Base-by-base conservation (phyloP, 768 basidiomycete genomes). In the Kwoniella europaea region DNA sequence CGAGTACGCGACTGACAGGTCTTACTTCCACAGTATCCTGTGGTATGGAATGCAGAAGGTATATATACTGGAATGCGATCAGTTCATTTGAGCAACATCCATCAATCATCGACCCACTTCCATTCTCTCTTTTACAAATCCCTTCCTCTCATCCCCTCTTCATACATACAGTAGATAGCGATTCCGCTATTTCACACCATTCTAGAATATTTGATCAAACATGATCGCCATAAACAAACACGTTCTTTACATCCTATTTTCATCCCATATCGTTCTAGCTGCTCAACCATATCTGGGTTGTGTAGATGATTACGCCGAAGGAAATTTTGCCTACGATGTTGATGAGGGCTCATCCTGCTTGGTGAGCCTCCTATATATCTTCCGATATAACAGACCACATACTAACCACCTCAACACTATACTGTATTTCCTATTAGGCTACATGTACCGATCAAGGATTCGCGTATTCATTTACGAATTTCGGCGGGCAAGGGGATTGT, bases 201-300 rank as follows among this genome's bases (percentile, higher is more conserved):
- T 35, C 7, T 35, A 4, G 7, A 9, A 10, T 20, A 52, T 6
- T 52, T 52, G 10, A 55, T n/a, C 20, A 55, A 55, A 20, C 20
- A 55, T 20, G 54, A 55, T 24, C 54, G 2, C 54, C n/a, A 55
- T 55, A 2, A 24, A 10, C 54, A 55, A 55, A 50, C 46, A 50
- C 24, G 2, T n/a, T 55, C 54, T 55, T 55, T 55, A 55, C 20
- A 13, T 55, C 4, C 2, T 55, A 12, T 22, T 55, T 5, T 55
- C 54, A 5, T 10, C 54, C 10, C n/a, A 13, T 18, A 12, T 22
- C 15, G 54, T 24, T n/a, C 24, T 55, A 12, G 54, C 16, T 2
- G 54, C 54, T 55, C 54, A 55, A 24, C 54, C 54, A 20, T 55
- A 20, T 55, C 15, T 55, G 10, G 54, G 54, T 12, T 55, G 54